Conservation (phyloP, 2,329 filamentous ascomycete species). For the Monosporascus sp. region DNA sequence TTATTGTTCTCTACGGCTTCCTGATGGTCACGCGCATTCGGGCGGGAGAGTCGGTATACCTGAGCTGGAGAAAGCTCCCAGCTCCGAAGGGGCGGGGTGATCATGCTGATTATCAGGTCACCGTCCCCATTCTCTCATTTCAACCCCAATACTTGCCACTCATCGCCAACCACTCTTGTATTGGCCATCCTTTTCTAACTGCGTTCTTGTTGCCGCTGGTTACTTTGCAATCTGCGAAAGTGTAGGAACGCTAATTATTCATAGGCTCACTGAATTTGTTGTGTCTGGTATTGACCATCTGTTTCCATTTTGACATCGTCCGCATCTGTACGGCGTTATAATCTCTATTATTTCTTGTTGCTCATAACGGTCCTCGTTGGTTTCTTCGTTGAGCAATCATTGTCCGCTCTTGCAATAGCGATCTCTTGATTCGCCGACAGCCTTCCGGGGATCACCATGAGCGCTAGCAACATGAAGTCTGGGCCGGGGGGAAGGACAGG, state of each 20-base stretch:
- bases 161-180: neutral
- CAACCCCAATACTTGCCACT: neutral
- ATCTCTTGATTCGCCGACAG: slow-evolving; percentile 2
- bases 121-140: neutral
- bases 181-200: neutral
- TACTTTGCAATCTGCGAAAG: neutral
- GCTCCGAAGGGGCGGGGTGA: neutral
- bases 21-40: neutral
- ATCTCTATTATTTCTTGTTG: neutral
- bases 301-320: neutral
- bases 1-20: neutral
- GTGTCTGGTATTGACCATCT: neutral
- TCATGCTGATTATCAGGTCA: neutral
- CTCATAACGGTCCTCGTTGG: neutral
- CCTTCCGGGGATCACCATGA: slow-evolving; percentile 37
- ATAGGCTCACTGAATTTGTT: neutral
- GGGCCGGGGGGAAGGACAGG: slow-evolving; percentile 47
- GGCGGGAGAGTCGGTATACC: neutral
- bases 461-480: slow-evolving; percentile 44
- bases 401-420: neutral
- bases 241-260: neutral
- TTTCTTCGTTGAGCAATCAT: neutral
- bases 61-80: neutral
- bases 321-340: neutral
- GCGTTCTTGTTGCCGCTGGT: neutral